phyloP scores from a whole-genome alignment of 371 early-diverging fungal genomes.

The Entomophthora muscae region DNA sequence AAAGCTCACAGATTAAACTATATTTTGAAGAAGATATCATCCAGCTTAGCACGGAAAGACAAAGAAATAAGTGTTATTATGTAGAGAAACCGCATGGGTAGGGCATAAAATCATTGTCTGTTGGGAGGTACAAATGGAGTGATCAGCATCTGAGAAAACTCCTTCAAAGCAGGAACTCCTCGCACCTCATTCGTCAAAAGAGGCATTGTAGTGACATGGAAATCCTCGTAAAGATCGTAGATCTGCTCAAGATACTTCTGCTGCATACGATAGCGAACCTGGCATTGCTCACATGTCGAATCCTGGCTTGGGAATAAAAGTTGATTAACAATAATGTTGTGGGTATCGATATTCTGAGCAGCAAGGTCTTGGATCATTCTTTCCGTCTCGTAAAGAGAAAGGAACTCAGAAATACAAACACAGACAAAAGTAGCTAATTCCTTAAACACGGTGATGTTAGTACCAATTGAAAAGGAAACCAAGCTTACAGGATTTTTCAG shows the following conservation, averaged over 20 bases:
- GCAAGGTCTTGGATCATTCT: conserved; percentile 97
- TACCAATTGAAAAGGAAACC: neutral
- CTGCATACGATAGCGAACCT: conserved; percentile 92
- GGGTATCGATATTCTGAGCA: conserved; percentile 90
- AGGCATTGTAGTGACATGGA: conserved; percentile 76
- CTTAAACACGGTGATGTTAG: conserved; percentile 17
- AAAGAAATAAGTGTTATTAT: too few species aligned
- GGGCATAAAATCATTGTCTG: neutral
- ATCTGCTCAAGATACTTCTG: conserved; percentile 95
- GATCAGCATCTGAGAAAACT: conserved; percentile 80
- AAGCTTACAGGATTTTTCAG: conserved; percentile 79
- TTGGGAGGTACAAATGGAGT: conserved; percentile 36
- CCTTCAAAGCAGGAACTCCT: conserved; percentile 78
- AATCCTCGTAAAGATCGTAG: conserved; percentile 94
- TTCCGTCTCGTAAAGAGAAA: conserved; percentile 97
- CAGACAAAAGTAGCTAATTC: conserved; percentile 96
- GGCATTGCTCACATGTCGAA: conserved; percentile 89
- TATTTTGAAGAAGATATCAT: too few species aligned
- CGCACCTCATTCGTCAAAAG: conserved; percentile 91
- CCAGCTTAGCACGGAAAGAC: too few species aligned
- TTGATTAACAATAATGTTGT: conserved; percentile 98
- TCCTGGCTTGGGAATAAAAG: conserved; percentile 79
- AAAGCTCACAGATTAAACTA: too few species aligned
- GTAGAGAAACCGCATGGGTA: too few species aligned
- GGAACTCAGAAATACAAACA: conserved; percentile 96